A percentile compares a stretch with the other conserved stretches of the same genome.
Evolutionary conservation across 75 land plant genomes (phyloP).

Genomic region (Cunninghamia lanceolata): DNA sequence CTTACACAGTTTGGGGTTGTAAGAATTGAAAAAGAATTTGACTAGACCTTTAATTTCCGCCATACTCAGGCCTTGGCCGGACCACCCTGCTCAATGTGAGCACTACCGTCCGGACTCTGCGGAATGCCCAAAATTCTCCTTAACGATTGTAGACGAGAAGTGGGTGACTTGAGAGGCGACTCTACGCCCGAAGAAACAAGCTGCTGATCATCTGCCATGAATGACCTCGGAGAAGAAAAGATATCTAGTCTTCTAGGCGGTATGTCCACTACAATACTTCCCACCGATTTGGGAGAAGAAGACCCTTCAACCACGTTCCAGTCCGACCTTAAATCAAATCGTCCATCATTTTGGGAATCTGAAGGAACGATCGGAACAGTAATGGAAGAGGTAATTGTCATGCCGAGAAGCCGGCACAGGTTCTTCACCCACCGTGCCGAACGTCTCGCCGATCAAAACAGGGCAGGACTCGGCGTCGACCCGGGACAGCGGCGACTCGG

Average conservation of each 20-base stretch:
- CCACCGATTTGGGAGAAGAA: neutral
- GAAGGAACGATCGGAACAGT: neutral
- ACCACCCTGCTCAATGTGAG: neutral
- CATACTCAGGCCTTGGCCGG: neutral
- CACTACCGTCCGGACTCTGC: constrained; percentile 2
- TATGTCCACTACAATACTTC: neutral
- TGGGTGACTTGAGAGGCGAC: neutral
- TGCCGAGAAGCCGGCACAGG: neutral
- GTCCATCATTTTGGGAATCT: neutral
- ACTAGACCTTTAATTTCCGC: neutral
- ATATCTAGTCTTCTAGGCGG: neutral
- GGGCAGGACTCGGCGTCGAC: neutral
- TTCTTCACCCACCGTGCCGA: neutral
- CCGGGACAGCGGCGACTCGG: neutral
- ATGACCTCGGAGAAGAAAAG: neutral
- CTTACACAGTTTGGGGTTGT: too few relatives aligned
- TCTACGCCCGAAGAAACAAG: too few relatives aligned
- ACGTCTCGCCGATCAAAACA: too few relatives aligned
- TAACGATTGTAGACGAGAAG: neutral
- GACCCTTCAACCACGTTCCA: neutral
- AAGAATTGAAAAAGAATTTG: too few relatives aligned
- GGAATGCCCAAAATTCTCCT: neutral
- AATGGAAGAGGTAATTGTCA: neutral
- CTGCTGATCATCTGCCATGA: neutral
- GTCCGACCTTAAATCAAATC: neutral